Conservation (phyloP, 805 yeast species). For the Spencermartinsiella europaea region DNA sequence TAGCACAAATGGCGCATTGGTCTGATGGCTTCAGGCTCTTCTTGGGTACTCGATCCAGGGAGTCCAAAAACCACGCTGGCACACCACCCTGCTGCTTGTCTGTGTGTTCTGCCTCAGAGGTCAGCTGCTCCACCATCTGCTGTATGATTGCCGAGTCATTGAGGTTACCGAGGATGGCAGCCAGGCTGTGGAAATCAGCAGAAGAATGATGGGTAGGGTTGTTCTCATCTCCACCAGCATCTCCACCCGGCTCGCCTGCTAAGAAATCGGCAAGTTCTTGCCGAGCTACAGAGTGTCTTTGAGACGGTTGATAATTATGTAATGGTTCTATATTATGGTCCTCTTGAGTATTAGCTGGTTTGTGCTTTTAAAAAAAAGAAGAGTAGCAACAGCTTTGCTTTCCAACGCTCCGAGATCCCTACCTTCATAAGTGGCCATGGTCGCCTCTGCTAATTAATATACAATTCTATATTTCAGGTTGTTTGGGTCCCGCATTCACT, state of each 20-base stretch:
- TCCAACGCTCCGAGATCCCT: too few relatives aligned
- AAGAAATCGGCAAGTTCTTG: slow-evolving; percentile 11
- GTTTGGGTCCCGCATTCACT: too few relatives aligned
- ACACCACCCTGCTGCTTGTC: slow-evolving; percentile 33
- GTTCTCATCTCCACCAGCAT: not conserved
- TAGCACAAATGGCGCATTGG: slow-evolving; percentile 82
- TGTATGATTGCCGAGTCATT: slow-evolving; percentile 15
- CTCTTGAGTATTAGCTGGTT: not conserved
- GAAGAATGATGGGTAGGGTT: slow-evolving; percentile 3
- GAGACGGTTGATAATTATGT: not conserved
- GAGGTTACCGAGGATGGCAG: slow-evolving; percentile 8
- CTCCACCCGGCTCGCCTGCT: not conserved
- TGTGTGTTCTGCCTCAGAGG: slow-evolving; percentile 4
- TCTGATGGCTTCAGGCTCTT: slow-evolving; percentile 41
- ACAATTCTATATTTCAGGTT: too few relatives aligned
- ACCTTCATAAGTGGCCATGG: not conserved
- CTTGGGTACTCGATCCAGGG: slow-evolving; percentile 64
- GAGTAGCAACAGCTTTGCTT: not conserved
- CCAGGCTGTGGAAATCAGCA: slow-evolving; percentile 10
- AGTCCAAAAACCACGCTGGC: slow-evolving; percentile 63
- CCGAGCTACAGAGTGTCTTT: slow-evolving; percentile 4
- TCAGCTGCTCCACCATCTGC: slow-evolving; percentile 11
- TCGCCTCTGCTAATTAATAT: too few relatives aligned
- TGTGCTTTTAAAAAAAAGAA: not conserved
- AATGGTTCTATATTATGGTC: not conserved